Percentiles rank a stretch among this genome's conserved stretches.
Evolutionary conservation across 148 eudicot species (phyloP).

Genomic region (Fagopyrum tataricum): DNA sequence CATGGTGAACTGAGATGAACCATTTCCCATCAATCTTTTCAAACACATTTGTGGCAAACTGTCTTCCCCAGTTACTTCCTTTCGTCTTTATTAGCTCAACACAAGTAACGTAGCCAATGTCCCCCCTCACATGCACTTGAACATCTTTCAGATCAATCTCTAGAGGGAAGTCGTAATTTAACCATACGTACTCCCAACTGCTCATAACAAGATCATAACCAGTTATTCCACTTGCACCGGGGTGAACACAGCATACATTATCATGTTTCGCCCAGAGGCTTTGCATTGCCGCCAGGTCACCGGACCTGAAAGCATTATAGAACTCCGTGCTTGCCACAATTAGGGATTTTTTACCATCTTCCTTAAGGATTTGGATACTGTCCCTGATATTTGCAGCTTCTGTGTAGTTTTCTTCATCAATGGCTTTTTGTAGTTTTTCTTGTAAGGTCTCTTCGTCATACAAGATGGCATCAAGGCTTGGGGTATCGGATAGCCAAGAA

Average conservation of each 20-base stretch:
- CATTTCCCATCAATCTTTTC: constrained; percentile 75
- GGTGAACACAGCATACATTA: constrained; percentile 85
- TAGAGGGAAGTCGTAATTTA: constrained; percentile 81
- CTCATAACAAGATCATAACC: constrained; percentile 91
- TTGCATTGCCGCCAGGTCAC: constrained; percentile 85
- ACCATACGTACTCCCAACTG: constrained; percentile 98
- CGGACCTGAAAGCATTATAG: constrained; percentile 76
- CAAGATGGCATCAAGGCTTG: constrained; percentile 72
- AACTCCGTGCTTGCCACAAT: constrained; percentile 74
- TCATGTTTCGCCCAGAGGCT: constrained; percentile 75
- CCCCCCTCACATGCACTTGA: constrained; percentile 74
- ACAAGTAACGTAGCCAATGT: constrained; percentile 76
- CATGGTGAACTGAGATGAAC: constrained; percentile 74
- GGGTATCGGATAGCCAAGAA: constrained; percentile 31
- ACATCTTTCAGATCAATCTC: constrained; percentile 81
- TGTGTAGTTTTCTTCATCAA: constrained; percentile 71
- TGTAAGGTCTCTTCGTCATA: constrained; percentile 58
- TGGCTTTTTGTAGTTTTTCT: constrained; percentile 61
- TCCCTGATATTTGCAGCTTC: constrained; percentile 96
- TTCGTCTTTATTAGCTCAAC: constrained; percentile 77
- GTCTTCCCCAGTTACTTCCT: constrained; percentile 92
- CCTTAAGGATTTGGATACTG: constrained; percentile 55
- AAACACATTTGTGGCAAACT: constrained; percentile 88
- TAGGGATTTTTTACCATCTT: constrained; percentile 74
- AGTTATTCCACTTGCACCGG: constrained; percentile 89